Evolutionary conservation across 2,329 filamentous ascomycete species (phyloP), one percentile per base, ranked within the genome.

Genomic region (Sclerotinia nivalis): DNA sequence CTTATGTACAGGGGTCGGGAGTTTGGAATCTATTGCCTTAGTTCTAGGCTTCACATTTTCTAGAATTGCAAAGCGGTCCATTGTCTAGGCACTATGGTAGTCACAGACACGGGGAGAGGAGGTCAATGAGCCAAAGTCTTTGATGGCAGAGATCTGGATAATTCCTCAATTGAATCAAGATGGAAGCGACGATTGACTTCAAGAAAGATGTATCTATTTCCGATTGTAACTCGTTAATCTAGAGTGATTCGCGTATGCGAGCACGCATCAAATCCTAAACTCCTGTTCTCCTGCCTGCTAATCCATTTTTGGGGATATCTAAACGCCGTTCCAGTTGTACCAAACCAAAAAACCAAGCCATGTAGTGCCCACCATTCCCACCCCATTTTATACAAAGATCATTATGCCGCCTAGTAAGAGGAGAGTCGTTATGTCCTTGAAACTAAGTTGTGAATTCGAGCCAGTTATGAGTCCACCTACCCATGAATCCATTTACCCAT

Each of bases 301-400:
- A 52, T 65, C 47, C 47, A 13, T 54, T 65, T 65, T 65, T 52
- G 47, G 60, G 61, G 61, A 65, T 65, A 65, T 65, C 47, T 65
- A 65, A 65, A 65, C 61, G 47, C 61, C 61, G n/a, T 52, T 25
- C 61, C 61, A 10, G 20, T 28, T 65, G 31, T 52, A 65, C n/a
- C 61, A 52, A 40, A 43, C n/a, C 34, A 31, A 22, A 37, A 58
- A 52, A 40, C 28, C 47, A 65, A 65, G 47, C 61, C 37, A 40
- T 65, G 31, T 25, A 65, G 15, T 52, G 34, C 28, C 60, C 61
- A 65, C 47, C 45, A 40, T 49, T 40, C 15, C 61, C 22, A 52
- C 47, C 52, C 34, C n/a, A 22, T 52, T 66, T 66, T 56, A 43
- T 56, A 45, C 25, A 45, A 65, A 52, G 18, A 5, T 28, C 22